Evolutionary conservation across 1,139 yeast species (phyloP), one percentile per base, ranked within the genome.

Genomic region (Candida gigantensis): DNA sequence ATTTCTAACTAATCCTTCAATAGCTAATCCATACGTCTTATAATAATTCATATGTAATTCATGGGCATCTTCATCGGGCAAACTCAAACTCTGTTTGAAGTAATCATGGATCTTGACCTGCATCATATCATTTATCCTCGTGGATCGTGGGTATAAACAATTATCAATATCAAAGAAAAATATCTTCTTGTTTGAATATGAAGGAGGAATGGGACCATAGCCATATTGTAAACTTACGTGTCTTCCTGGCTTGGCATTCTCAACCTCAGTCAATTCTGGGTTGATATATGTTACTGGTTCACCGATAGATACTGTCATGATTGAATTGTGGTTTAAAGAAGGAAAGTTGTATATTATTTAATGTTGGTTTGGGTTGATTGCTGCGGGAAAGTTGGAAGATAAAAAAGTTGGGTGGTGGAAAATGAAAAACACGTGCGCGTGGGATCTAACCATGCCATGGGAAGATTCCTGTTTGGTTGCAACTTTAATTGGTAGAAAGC

Each of bases 111-210:
- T 92, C 48, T 83, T 82, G 18, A 74, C 79, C 52, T 84, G 95
- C 97, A 90, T 92, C 64, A 87, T 58, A 48, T 85, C 94, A 52
- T 85, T 94, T 48, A 92, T 85, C 55, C 72, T 69, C 24, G 87
- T 78, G 1, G 88, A 78, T 46, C 89, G 68, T 36, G 77, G 74
- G 60, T 92, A 92, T 29, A 92, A 72, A 52, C 96, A 87, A 59
- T 92, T 92, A 62, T 92, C 97, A 36, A 90, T 87, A 57, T 90
- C 98, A 52, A 90, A 92, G 60, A 79, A 88, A 62, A 90, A 85
- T 30, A 87, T 83, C 41, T 57, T 60, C 36, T 62, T 62, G 50
- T 65, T 65, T 13, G 49, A 28, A 15, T 57, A 52, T 7, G 50
- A 36, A 3, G 10, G 5, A 0, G 76, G 74, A 5, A 70, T 44